These are phyloP conservation scores for Euphorbia celastroides DNA, from an alignment of 441 rosid genomes.

Conservation along the genomic window DNA sequence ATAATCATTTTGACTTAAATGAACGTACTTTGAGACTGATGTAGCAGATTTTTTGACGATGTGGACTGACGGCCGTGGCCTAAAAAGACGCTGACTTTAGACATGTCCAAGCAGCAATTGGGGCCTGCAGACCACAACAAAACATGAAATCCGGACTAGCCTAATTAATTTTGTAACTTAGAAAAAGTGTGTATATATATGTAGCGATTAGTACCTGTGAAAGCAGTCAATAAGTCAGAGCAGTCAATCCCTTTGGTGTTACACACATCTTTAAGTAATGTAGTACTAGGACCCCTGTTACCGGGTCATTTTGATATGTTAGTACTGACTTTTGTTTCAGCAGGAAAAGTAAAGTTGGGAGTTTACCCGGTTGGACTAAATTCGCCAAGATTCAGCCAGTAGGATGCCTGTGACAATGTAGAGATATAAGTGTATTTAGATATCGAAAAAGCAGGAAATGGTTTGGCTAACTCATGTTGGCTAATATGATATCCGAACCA, in stretches of 20 bases:
- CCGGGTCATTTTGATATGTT: too few species aligned
- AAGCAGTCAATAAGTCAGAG: constrained; percentile 26
- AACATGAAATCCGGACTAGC: background rate
- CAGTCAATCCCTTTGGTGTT: constrained; percentile 39
- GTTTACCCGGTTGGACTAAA: constrained; percentile 38
- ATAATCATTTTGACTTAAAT: too few species aligned
- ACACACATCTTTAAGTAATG: constrained; percentile 31
- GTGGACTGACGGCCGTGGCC: constrained; percentile 47
- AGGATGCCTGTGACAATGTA: constrained; percentile 27
- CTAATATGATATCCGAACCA: constrained; percentile 27
- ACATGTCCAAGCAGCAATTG: constrained; percentile 41
- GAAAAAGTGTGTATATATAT: too few species aligned
- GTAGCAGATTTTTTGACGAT: constrained; percentile 45
- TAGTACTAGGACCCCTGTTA: constrained; percentile 21
- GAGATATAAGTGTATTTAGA: background rate
- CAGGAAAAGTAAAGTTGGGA: background rate
- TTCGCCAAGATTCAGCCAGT: constrained; percentile 33
- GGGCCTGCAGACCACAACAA: constrained; percentile 25
- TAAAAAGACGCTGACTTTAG: constrained; percentile 24
- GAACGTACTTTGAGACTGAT: constrained; percentile 44
- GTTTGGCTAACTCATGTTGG: too few species aligned
- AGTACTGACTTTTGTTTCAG: too few species aligned
- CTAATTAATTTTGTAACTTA: too few species aligned
- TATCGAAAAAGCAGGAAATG: too few species aligned
- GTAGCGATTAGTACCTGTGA: constrained; percentile 30